Base-by-base conservation (phyloP, 768 basidiomycete species). In the Pleurotus ostreatus region DNA sequence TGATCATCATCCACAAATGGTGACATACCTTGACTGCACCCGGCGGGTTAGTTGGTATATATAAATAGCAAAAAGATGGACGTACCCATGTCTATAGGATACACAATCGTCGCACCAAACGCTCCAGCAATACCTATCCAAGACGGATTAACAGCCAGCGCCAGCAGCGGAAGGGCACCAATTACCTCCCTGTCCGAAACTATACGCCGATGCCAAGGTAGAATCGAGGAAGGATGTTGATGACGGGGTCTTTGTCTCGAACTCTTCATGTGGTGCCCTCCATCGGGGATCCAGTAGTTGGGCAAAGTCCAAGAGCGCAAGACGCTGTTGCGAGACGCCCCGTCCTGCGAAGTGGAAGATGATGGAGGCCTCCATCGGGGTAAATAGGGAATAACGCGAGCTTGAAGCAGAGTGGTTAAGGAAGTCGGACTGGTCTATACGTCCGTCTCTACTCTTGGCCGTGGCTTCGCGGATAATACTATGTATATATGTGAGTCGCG, bases 301-400 rank as follows among this genome's bases (percentile, higher is more conserved):
- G 16, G 87, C 92, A 70, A 99, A 99, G 70, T 99, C 97, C 44
- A 91, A 71, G 39, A 96, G 71, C 8, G 93, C 83, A 51, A 99
- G 80, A 18, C 94, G 82, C 64, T 86, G 83, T 46, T 75, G 75
- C 2, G 76, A 73, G 45, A 78, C 74, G 12, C 94, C 95, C 46
- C 94, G 83, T 11, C 91, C 87, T 23, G 94, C 94, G 73, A 98
- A 98, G 70, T 99, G 96, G 75, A 98, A 99, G 65, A 99, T 86
- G 65, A 98, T 97, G 53, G 89, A 84, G n/a, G 90, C 93, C 70
- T 98, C 96, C 92, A 98, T 96, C 3, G 96, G 96, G 0, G 94
- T 95, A 71, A 98, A 98, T 52, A 96, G 81, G 39, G 92, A 89
- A 70, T 98, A 98, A 38, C 96, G 89, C 62, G 95, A 92, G 62